Base-by-base conservation (phyloP, 345 rosid species). In the Fremontodendron californicum region DNA sequence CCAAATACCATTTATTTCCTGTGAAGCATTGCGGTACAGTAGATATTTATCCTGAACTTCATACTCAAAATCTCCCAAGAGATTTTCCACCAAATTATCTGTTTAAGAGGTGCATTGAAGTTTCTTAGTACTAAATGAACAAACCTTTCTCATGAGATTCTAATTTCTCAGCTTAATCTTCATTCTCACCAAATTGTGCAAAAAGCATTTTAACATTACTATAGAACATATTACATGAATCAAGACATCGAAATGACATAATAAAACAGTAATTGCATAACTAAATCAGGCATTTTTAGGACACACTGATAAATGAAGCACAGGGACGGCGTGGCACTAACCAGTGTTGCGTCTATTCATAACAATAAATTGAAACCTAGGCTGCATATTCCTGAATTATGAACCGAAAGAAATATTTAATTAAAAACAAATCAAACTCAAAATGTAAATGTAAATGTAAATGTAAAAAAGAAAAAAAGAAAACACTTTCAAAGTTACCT, bases 1-100 rank as follows among this genome's bases (percentile, higher is more conserved):
- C 99, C 98, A 96, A 82, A 96, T 96, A 16, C 99, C 98, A 86
- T 96, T 93, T 48, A 96, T 97, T 88, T 96, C 99, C 82, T 96
- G 98, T 70, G 94, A 61, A 49, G 90, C 97, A 87, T 93, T 96
- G 71, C 97, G 90, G 84, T 96, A 96, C 29, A 96, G 86, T 71
- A 96, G 83, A 91, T 96, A 96, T 10, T 97, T 98, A 84, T 90
- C 90, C 86, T 93, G 98, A 64, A 96, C 89, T 85, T 96, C 99
- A 83, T 79, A 96, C 89, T 96, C 99, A 62, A 96, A 96, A 87
- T 96, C 99, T 65, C 94, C 97, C 83, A 96, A 75, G 35, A 96
- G 91, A 83, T 88, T 87, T 70, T 93, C 97, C 82, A 96, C 96
- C 82, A 96, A 82, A 85, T 96, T 96, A 83, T 93, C 98, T 96